Conservation (phyloP, 1,284 basidiomycete genomes). For the Athelia sp. region DNA sequence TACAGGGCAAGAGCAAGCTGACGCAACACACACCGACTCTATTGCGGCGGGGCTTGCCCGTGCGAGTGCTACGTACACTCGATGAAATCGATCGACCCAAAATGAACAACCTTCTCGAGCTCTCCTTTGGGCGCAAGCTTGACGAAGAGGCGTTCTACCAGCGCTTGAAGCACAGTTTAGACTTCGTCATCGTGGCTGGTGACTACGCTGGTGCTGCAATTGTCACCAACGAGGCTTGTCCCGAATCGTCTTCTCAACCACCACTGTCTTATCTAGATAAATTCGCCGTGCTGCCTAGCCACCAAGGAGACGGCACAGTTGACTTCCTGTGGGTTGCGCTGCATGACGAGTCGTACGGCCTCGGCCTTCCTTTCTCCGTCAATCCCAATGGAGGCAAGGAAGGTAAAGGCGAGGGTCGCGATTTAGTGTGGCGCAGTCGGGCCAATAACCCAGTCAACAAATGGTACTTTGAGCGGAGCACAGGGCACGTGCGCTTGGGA, state of each 20-base stretch:
- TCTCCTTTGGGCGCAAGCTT: constrained; percentile 78
- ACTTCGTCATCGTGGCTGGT: constrained; percentile 93
- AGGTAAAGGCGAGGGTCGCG: constrained; percentile 86
- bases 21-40: constrained; percentile 92
- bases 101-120: constrained; percentile 80
- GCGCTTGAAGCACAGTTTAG: constrained; percentile 73
- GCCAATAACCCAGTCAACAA: constrained; percentile 96
- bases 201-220: constrained; percentile 96
- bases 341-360: constrained; percentile 96
- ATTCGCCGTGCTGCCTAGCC: constrained; percentile 91
- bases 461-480: constrained; percentile 98
- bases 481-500: constrained; percentile 83
- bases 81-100: constrained; percentile 71
- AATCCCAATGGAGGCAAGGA: constrained; percentile 93
- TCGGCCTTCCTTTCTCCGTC: constrained; percentile 89
- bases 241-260: constrained; percentile 32
- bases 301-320: constrained; percentile 98
- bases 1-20: constrained; percentile 80
- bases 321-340: constrained; percentile 99
- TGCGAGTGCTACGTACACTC: constrained; percentile 72
- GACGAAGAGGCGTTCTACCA: constrained; percentile 75
- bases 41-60: constrained; percentile 83
- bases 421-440: constrained; percentile 94
- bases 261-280: constrained; percentile 99
- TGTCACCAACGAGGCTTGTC: constrained; percentile 77